Percentiles rank a stretch among this genome's conserved stretches.
phyloP scores from a whole-genome alignment of 2,329 filamentous ascomycete genomes.

The Fusarium euwallaceae region DNA sequence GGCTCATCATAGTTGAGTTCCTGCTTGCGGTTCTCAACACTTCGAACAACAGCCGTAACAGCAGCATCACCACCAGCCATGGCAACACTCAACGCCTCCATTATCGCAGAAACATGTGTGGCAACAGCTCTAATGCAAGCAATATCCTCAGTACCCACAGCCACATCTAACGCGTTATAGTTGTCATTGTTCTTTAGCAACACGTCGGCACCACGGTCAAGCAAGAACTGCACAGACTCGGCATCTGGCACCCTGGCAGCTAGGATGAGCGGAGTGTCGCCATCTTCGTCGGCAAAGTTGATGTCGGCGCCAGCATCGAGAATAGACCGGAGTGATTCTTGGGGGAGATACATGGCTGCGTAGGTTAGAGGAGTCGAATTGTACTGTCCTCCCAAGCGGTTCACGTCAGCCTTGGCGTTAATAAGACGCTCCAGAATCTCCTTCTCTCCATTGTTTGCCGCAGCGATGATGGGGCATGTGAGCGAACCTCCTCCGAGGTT shows the following conservation, averaged over 20 bases:
- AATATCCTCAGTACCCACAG: not conserved
- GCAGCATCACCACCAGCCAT: conserved; percentile 24
- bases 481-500: conserved; percentile 52
- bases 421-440: conserved; percentile 54
- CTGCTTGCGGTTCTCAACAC: conserved; percentile 24
- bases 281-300: conserved; percentile 50
- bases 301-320: conserved; percentile 55
- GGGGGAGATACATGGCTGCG: conserved; percentile 52
- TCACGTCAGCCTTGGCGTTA: conserved; percentile 51
- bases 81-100: conserved; percentile 28
- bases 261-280: conserved; percentile 56
- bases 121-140: conserved; percentile 52
- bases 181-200: conserved; percentile 4
- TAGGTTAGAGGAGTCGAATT: conserved; percentile 54
- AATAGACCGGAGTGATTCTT: conserved; percentile 48
- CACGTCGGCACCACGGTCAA: conserved; percentile 29
- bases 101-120: conserved; percentile 41
- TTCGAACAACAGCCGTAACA: conserved; percentile 24
- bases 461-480: conserved; percentile 54
- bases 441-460: conserved; percentile 50
- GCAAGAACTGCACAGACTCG: conserved; percentile 17
- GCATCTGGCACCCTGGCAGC: conserved; percentile 51
- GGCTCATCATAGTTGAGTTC: conserved; percentile 29
- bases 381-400: conserved; percentile 52
- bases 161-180: conserved; percentile 23